Percentiles rank a stretch among this genome's conserved stretches.
Evolutionary conservation across 176 grass and related monocot genomes (phyloP).

Genomic region (Cymbopogon citratus): DNA sequence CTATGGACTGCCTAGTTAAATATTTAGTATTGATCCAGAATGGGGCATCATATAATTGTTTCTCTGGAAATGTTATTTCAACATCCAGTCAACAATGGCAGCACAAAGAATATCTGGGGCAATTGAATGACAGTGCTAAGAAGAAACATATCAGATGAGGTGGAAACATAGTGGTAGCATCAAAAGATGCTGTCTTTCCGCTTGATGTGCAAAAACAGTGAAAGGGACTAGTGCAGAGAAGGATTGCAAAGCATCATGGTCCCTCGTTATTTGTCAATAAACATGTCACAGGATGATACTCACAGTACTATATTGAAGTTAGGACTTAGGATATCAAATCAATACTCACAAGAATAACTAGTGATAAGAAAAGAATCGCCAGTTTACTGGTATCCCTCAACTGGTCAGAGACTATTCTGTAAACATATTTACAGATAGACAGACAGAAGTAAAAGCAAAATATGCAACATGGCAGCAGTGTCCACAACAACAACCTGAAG

Average conservation of each 20-base stretch:
- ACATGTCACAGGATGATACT: background rate
- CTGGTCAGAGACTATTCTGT: background rate
- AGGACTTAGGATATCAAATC: background rate
- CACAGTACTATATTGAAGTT: background rate
- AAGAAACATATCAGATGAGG: constrained; percentile 1
- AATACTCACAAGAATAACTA: background rate
- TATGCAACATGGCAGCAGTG: background rate
- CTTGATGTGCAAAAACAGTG: background rate
- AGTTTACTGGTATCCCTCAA: background rate
- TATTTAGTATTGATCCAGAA: background rate
- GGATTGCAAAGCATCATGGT: background rate
- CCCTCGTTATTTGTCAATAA: background rate
- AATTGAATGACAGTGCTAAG: background rate
- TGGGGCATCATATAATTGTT: background rate
- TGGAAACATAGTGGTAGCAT: background rate
- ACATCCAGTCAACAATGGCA: background rate
- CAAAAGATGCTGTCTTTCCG: background rate
- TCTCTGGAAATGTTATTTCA: background rate
- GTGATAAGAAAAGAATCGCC: background rate
- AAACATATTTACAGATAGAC: background rate
- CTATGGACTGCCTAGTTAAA: background rate
- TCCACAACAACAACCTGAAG: background rate
- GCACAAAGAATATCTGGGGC: background rate
- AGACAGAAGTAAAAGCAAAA: background rate
- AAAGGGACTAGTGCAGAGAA: background rate